Evolutionary conservation across 768 basidiomycete genomes (phyloP).

Genomic region (Lyophyllum semitale): DNA sequence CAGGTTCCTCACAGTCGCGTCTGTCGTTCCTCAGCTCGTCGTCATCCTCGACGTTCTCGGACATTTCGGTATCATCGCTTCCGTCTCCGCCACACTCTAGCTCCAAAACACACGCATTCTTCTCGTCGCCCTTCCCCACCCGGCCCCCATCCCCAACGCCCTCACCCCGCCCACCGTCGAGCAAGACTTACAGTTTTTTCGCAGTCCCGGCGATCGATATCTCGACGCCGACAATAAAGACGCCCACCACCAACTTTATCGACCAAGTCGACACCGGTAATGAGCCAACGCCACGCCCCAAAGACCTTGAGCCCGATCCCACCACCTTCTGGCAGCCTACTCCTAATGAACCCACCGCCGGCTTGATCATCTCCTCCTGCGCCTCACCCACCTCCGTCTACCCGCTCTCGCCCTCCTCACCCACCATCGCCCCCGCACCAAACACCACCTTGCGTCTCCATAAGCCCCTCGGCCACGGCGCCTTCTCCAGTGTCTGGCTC

Average conservation of each 20-base stretch:
- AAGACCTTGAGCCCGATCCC: constrained; percentile 12
- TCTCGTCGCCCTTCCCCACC: constrained; percentile 45
- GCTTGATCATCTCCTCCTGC: constrained; percentile 2
- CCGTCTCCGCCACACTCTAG: constrained; percentile 29
- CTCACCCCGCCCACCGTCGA: constrained; percentile 18
- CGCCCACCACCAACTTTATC: constrained; percentile 11
- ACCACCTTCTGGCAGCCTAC: neutral
- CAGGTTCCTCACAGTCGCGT: constrained; percentile 30
- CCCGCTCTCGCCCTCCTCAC: constrained; percentile 1
- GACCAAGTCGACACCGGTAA: neutral
- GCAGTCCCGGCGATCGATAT: constrained; percentile 9
- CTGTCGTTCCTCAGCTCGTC: constrained; percentile 29
- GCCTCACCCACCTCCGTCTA: neutral
- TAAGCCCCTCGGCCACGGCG: constrained; percentile 64
- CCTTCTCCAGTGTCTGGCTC: constrained; percentile 79
- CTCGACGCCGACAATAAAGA: constrained; percentile 18
- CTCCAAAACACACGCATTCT: constrained; percentile 51
- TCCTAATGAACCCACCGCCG: constrained; percentile 1
- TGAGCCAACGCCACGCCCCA: constrained; percentile 19
- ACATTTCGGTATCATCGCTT: constrained; percentile 27
- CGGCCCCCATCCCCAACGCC: constrained; percentile 33
- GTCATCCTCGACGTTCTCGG: constrained; percentile 42
- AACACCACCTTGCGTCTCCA: constrained; percentile 48
- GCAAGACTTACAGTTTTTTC: constrained; percentile 15
- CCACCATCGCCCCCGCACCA: neutral